phyloP scores from a whole-genome alignment of 1,139 yeast species.

The Kodamaea ohmeri region DNA sequence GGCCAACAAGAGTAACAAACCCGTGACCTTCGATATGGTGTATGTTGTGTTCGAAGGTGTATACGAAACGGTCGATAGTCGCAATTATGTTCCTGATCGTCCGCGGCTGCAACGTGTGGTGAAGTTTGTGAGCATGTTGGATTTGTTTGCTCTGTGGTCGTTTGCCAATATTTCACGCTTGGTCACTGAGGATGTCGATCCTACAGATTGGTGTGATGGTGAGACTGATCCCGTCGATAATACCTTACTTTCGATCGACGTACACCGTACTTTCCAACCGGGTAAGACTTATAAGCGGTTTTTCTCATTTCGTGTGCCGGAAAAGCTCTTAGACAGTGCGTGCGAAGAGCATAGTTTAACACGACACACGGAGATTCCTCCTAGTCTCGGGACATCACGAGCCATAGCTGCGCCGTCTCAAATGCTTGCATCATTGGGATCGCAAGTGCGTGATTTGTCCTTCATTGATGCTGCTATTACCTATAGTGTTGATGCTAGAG shows the following conservation, averaged over 20 bases:
- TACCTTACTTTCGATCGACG: conserved; percentile 32
- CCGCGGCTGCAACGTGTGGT: conserved; percentile 28
- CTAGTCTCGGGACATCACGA: conserved; percentile 34
- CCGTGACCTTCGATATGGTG: conserved; percentile 36
- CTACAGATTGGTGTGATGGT: conserved; percentile 50
- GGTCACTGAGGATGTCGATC: conserved; percentile 46
- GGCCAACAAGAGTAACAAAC: conserved; percentile 21
- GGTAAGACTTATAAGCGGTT: conserved; percentile 35
- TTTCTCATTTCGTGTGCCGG: conserved; percentile 44
- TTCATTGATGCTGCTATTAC: conserved; percentile 34
- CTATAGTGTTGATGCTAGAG: conserved; percentile 40
- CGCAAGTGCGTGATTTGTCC: conserved; percentile 31
- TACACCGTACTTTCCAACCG: conserved; percentile 32
- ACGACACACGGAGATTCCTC: conserved; percentile 38
- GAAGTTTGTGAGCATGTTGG: conserved; percentile 44
- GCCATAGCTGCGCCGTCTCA: conserved; percentile 12
- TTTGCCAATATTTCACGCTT: conserved; percentile 46
- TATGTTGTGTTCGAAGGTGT: conserved; percentile 35
- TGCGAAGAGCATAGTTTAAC: conserved; percentile 36
- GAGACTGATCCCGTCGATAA: conserved; percentile 46
- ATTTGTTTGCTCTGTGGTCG: conserved; percentile 47
- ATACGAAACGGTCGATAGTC: conserved; percentile 25
- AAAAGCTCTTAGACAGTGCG: conserved; percentile 36
- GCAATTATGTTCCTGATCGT: conserved; percentile 30
- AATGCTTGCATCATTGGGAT: conserved; percentile 10